Evolutionary conservation across 2,329 filamentous ascomycete species (phyloP), one percentile per base, ranked within the genome.

Genomic region (Pseudogymnoascus destructans): DNA sequence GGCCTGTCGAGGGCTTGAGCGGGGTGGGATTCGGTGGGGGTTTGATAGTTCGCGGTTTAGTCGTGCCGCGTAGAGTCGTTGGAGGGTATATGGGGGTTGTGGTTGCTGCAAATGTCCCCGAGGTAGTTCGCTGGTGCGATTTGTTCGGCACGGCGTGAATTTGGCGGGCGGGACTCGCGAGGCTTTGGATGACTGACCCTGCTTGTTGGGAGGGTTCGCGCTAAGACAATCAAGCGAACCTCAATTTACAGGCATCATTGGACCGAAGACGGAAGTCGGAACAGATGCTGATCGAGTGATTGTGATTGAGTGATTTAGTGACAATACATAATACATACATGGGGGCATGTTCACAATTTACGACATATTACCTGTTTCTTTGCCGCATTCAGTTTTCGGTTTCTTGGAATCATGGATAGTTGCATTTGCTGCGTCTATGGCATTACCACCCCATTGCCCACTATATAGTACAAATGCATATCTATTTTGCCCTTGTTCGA

Each of bases 381-480:
- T 30, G n/a, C 23, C 4, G 23, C 23, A 49, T 49, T 27, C 42
- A 30, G 42, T 27, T 15, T 49, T 46, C 40, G 9, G 21, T 11
- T 17, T 19, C 23, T 52, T 52, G 42, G 42, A 52, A 52, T 52
- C 46, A 52, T 52, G 46, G 46, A 52, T 52, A 52, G 46, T 52
- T 52, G 46, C 46, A 52, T 52, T 52, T 52, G 25, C 46, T 52
- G 46, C 46, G 46, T 52, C 46, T 52, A 52, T 30, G 46, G 46
- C 46, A 52, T 52, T 52, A 30, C 25, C 46, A 30, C 23, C 46
- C 46, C 46, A 30, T 15, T 52, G 46, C 46, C 46, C 54, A 56
- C 30, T 23, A 23, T 70, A 70, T 70, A 61, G 63, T 70, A 70
- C 68, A 70, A 63, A 61, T 61, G 63, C 64, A 67, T 42, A 63